Conservation (phyloP, 495 filamentous ascomycete genomes). For the Aspergillus steynii region DNA sequence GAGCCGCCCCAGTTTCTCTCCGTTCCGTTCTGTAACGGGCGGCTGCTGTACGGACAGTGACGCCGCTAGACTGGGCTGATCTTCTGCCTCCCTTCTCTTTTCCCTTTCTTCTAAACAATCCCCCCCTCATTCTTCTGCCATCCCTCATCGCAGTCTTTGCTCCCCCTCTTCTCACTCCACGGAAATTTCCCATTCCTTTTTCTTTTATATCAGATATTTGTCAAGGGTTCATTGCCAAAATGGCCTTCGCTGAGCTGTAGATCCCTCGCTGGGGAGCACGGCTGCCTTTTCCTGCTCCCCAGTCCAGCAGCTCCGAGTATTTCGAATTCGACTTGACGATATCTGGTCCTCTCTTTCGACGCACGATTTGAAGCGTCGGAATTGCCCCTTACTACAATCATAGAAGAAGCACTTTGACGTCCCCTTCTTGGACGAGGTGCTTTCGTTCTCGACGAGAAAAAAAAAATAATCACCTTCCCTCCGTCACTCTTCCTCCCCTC, state of each 20-base stretch:
- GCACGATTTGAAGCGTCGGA: constrained; percentile 43
- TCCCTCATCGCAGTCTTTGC: constrained; percentile 7
- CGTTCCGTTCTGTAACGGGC: constrained; percentile 18
- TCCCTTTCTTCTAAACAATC: constrained; percentile 31
- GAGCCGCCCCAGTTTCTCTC: constrained; percentile 19
- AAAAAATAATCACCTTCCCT: constrained; percentile 21
- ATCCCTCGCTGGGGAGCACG: constrained; percentile 76
- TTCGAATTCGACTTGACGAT: constrained; percentile 72
- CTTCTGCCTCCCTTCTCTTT: constrained; percentile 32
- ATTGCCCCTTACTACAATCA: constrained; percentile 48
- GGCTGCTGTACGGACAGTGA: constrained; percentile 6
- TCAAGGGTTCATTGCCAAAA: constrained; percentile 79
- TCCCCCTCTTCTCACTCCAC: constrained; percentile 20
- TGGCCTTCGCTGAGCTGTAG: constrained; percentile 94
- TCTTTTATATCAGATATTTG: constrained; percentile 59
- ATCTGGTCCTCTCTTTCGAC: constrained; percentile 62
- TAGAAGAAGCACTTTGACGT: constrained; percentile 44
- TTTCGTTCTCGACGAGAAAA: constrained; percentile 24
- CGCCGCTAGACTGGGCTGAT: constrained; percentile 18
- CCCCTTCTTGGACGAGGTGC: constrained; percentile 40
- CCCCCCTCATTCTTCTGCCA: constrained; percentile 23
- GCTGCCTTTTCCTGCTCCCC: constrained; percentile 66
- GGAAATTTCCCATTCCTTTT: constrained; percentile 29
- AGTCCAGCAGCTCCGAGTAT: constrained; percentile 79
- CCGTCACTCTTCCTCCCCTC: constrained; percentile 21